These are phyloP conservation scores for Trichoderma orchidacearum DNA, from an alignment of 495 filamentous ascomycete species.

Conservation along the genomic window DNA sequence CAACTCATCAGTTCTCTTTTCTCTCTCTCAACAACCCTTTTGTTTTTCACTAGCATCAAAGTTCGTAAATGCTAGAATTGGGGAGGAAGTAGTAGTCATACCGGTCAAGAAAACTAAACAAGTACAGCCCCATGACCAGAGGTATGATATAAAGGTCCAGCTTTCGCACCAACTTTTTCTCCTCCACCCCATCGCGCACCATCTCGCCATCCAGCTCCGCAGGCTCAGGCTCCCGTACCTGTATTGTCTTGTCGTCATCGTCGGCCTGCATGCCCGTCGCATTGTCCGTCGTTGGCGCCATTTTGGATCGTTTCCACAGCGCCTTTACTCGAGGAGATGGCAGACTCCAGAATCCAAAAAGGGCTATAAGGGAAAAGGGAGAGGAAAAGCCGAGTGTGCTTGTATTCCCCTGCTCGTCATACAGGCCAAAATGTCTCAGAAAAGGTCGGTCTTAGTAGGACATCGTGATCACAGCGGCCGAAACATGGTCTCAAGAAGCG, in stretches of 20 bases:
- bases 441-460: neutral
- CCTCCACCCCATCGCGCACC: conserved; percentile 1
- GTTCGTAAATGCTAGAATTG: neutral
- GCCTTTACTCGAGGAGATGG: neutral
- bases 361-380: neutral
- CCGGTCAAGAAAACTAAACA: conserved; percentile 28
- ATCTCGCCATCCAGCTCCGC: neutral
- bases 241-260: neutral
- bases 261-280: too few relatives aligned
- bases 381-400: neutral
- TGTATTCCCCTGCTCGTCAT: neutral
- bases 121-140: conserved; percentile 23
- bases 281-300: neutral
- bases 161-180: conserved; percentile 23
- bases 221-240: neutral
- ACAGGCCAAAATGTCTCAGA: neutral
- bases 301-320: neutral
- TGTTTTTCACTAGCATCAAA: neutral
- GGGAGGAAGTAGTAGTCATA: neutral
- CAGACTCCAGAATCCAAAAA: too few relatives aligned
- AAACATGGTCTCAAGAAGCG: neutral
- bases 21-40: neutral
- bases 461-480: neutral
- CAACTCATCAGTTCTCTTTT: neutral
- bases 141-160: conserved; percentile 23